Conservation (phyloP, 75 land plant genomes). For the Sequoiadendron giganteum region DNA sequence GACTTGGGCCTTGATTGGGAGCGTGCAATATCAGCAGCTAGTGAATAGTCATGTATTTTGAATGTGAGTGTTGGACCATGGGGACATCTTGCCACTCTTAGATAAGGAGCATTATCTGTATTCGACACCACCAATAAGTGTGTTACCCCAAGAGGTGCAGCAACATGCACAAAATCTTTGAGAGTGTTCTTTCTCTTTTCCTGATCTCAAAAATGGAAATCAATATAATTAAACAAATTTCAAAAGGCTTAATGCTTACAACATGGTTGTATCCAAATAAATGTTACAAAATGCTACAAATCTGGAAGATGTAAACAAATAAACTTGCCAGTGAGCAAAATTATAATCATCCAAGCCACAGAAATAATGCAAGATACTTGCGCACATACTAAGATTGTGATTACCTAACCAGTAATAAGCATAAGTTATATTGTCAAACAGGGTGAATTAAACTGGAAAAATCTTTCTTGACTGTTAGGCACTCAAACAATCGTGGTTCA, state of each 20-base stretch:
- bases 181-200: constrained; percentile 83
- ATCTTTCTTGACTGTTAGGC: too few species aligned
- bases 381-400: not conserved
- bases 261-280: not conserved
- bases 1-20: constrained; percentile 80
- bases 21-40: constrained; percentile 79
- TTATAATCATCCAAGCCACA: not conserved
- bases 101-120: constrained; percentile 68
- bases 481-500: too few species aligned
- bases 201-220: constrained; percentile 36
- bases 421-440: too few species aligned
- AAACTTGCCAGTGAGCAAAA: not conserved
- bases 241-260: not conserved
- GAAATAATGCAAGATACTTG: not conserved
- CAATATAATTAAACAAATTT: not conserved
- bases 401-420: not conserved
- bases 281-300: not conserved
- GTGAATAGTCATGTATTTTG: constrained; percentile 79
- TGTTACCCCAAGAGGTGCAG: constrained; percentile 96
- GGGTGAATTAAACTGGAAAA: too few species aligned
- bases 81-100: constrained; percentile 89
- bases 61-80: constrained; percentile 98
- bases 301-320: not conserved
- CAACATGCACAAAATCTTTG: constrained; percentile 93
- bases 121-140: constrained; percentile 92